Percentiles rank a stretch among this genome's conserved stretches.
Evolutionary conservation across 306 rosid genomes (phyloP).

Genomic region (Argentina anserina): DNA sequence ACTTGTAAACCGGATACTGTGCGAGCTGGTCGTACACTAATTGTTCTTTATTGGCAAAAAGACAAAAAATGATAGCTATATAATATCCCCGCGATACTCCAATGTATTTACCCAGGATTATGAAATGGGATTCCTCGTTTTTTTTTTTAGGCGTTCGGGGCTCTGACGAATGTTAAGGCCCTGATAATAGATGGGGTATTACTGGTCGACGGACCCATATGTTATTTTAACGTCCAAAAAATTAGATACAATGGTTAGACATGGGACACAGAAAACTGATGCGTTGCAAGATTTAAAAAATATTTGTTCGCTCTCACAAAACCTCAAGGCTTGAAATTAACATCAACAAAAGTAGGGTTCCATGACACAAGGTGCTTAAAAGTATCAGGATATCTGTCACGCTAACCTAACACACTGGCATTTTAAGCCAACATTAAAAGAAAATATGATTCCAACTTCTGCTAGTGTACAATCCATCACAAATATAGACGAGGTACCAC

Average conservation of each 20-base stretch:
- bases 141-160: too few relatives aligned
- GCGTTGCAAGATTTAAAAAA: too few relatives aligned
- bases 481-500: background rate
- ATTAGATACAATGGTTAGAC: too few relatives aligned
- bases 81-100: too few relatives aligned
- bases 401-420: background rate
- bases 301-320: background rate
- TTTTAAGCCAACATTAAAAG: background rate
- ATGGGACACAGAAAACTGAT: too few relatives aligned
- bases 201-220: too few relatives aligned
- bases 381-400: background rate
- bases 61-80: too few relatives aligned
- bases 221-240: too few relatives aligned
- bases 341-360: background rate
- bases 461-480: constrained; percentile 1
- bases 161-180: too few relatives aligned
- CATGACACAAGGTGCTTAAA: background rate
- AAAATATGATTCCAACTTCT: background rate
- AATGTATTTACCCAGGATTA: too few relatives aligned
- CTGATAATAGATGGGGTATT: too few relatives aligned
- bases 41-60: background rate
- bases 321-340: background rate
- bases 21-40: background rate
- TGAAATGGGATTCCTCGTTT: too few relatives aligned
- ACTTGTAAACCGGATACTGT: background rate